Conservation (phyloP, 2,329 filamentous ascomycete species). For the Colletotrichum kahawae region DNA sequence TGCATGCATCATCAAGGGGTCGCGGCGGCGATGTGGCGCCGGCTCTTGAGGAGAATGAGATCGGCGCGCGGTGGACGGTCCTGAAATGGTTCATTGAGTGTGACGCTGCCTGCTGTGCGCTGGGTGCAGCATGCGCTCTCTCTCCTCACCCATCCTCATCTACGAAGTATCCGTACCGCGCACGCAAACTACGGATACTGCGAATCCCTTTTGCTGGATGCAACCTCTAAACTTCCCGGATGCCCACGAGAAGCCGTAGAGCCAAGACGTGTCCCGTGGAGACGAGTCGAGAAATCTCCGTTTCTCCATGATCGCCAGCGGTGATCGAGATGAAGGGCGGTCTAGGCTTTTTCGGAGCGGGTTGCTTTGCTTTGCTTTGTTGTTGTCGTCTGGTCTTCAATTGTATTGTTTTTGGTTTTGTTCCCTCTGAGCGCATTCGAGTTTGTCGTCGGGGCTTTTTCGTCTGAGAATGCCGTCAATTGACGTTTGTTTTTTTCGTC, state of each 20-base stretch:
- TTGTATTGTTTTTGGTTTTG: neutral
- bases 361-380: neutral
- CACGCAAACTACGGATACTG: neutral
- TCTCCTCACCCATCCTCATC: neutral
- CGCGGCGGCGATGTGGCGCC: neutral
- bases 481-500: neutral
- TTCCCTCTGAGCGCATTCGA: neutral
- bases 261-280: neutral
- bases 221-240: neutral
- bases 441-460: neutral
- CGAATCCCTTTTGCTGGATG: neutral
- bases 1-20: neutral
- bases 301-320: conserved; percentile 9
- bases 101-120: neutral
- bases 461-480: neutral
- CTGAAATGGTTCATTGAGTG: conserved; percentile 6
- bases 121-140: neutral
- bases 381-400: neutral
- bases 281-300: neutral
- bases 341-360: neutral
- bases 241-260: neutral
- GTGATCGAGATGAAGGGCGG: neutral
- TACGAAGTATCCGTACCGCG: neutral
- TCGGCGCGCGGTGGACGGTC: neutral
- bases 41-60: conserved; percentile 10